Conservation (phyloP, 2,329 filamentous ascomycete genomes). For the Penicillium sp. region DNA sequence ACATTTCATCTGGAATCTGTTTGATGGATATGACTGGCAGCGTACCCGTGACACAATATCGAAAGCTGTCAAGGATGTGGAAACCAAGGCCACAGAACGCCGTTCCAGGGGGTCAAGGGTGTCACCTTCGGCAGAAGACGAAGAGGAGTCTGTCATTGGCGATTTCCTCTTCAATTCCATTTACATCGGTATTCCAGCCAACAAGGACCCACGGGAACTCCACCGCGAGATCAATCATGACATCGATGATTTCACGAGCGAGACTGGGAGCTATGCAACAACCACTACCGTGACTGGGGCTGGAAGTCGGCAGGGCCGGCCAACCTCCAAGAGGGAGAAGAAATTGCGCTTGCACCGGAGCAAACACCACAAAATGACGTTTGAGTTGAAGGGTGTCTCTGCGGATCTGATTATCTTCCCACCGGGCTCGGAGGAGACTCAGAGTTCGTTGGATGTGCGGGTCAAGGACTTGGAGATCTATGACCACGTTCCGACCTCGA, state of each 20-base stretch:
- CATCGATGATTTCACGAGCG: conserved; percentile 79
- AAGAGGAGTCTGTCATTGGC: conserved; percentile 82
- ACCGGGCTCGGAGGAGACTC: conserved; percentile 71
- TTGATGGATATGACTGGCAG: conserved; percentile 96
- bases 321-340: conserved; percentile 47
- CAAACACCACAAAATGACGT: conserved; percentile 90
- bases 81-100: conserved; percentile 75
- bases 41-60: conserved; percentile 80
- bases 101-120: conserved; percentile 58
- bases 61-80: conserved; percentile 83
- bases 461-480: conserved; percentile 84
- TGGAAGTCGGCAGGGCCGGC: conserved; percentile 36
- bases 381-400: conserved; percentile 82
- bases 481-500: conserved; percentile 90
- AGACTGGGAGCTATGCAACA: conserved; percentile 84
- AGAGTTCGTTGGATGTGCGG: conserved; percentile 82
- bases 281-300: conserved; percentile 56
- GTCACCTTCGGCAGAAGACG: conserved; percentile 55
- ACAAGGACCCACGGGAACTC: conserved; percentile 78
- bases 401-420: conserved; percentile 80
- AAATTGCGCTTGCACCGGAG: conserved; percentile 76
- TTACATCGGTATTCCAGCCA: conserved; percentile 88
- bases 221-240: conserved; percentile 81
- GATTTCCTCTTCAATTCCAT: conserved; percentile 99
- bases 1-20: conserved; percentile 95